Percentiles rank a stretch among this genome's conserved stretches.
Evolutionary conservation across 2,329 filamentous ascomycete genomes (phyloP).

Genomic region (Exophiala dermatitidis): DNA sequence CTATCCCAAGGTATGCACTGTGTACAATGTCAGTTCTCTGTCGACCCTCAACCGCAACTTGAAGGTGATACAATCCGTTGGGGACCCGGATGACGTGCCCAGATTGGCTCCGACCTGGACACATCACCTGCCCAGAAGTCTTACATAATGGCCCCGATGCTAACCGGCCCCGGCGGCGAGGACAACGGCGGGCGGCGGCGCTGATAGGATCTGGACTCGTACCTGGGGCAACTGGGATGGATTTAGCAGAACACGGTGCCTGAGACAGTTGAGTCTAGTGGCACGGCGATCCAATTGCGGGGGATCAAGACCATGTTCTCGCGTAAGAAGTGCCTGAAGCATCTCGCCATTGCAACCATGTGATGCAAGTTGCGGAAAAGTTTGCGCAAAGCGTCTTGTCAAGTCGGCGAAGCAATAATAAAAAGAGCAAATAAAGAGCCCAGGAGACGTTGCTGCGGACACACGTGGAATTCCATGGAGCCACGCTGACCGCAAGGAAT

Average conservation of each 20-base stretch:
- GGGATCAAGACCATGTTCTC: conserved; percentile 5
- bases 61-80: too few species aligned
- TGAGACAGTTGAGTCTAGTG: conserved; percentile 3
- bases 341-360: conserved; percentile 9
- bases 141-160: too few species aligned
- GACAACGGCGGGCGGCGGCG: not conserved
- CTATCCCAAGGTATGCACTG: too few species aligned
- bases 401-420: not conserved
- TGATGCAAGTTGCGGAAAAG: conserved; percentile 15
- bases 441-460: not conserved
- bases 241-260: conserved; percentile 11
- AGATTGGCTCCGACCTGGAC: too few species aligned
- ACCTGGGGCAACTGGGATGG: conserved; percentile 10
- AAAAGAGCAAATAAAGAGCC: not conserved
- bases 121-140: too few species aligned
- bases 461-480: not conserved
- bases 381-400: conserved; percentile 10
- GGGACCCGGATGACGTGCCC: too few species aligned
- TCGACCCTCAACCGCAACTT: too few species aligned
- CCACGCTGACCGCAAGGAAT: not conserved
- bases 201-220: conserved; percentile 11
- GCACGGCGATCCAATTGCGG: conserved; percentile 16
- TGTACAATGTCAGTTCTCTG: too few species aligned
- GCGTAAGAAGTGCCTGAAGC: conserved; percentile 12
- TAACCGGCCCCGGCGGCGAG: too few species aligned